A percentile compares a stretch with the other conserved stretches of the same genome.
phyloP scores from a whole-genome alignment of 345 rosid genomes.

The Capsella bursapastoris region DNA sequence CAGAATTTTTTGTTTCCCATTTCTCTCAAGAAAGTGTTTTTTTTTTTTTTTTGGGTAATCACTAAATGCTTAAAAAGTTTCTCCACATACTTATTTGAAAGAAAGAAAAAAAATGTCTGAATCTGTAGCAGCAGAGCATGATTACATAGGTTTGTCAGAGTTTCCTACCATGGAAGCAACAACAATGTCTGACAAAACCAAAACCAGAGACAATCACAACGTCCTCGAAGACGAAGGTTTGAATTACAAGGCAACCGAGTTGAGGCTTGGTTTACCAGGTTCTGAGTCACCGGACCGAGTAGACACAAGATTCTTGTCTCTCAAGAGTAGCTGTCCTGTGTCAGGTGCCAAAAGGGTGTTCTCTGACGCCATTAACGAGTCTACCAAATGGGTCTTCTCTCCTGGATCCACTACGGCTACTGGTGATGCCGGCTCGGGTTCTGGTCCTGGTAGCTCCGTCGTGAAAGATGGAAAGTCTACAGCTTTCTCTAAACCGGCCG shows the following conservation, averaged over 20 bases:
- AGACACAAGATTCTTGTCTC: conserved; percentile 39
- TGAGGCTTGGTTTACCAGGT: conserved; percentile 82
- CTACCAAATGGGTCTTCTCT: conserved; percentile 62
- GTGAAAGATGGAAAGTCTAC: conserved; percentile 50
- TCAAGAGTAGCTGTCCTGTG: conserved; percentile 45
- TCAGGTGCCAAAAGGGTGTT: conserved; percentile 68
- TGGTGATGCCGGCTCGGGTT: conserved; percentile 39
- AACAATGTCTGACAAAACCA: conserved; percentile 43
- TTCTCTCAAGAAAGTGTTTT: conserved; percentile 20
- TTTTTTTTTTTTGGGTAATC: neutral
- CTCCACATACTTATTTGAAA: conserved; percentile 7
- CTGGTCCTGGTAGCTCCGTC: conserved; percentile 31
- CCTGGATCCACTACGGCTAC: conserved; percentile 45
- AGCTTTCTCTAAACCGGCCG: conserved; percentile 44
- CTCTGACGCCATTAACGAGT: conserved; percentile 56
- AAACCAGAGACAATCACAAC: conserved; percentile 24
- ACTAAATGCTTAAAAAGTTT: conserved; percentile 38
- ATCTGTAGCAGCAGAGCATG: conserved; percentile 53
- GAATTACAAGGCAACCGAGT: conserved; percentile 71
- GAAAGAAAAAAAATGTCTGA: conserved; percentile 44
- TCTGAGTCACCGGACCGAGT: conserved; percentile 64
- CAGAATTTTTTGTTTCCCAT: neutral
- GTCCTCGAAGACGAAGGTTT: conserved; percentile 34
- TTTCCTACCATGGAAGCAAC: conserved; percentile 54
- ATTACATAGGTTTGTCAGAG: conserved; percentile 61